Evolutionary conservation across 352 stramenopile genomes (phyloP), one percentile per base, ranked within the genome.

Genomic region (Pythium insidiosum): DNA sequence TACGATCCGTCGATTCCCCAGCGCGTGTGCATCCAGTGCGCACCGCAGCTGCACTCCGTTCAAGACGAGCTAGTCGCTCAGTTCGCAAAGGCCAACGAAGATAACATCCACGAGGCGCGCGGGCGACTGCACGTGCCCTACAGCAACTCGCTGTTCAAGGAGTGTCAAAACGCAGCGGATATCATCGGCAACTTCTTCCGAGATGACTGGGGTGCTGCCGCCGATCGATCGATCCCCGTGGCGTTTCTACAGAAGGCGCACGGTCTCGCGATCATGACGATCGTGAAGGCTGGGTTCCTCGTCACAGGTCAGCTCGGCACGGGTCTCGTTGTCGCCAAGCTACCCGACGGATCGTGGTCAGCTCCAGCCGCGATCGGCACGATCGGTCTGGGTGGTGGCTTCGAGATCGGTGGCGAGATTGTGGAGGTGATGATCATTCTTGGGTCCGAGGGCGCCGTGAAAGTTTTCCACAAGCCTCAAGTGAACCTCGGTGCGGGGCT

Each of bases 391-490:
- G 74, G 78, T 20, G 66, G 63, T 63, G 87, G 88, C 49, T 84
- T 84, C 29, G 59, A 96, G 35, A 58, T 96, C 34, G 87, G 88
- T 22, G 81, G 85, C 16, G 83, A 96, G 60, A 22, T 96, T 4
- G 81, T 87, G 0, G 87, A 97, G 60, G 74, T 96, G 21, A 77
- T 96, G 35, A 94, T 97, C 61, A 73, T 96, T 36, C 64, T 96
- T 2, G 94, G 93, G 48, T 94, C 73, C 1, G 78, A 95, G 40
- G 68, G 69, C 19, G 79, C 87, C 5, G 82, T 97, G 1, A 69
- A 92, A 42, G 64, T 95, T 19, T 88, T 96, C 47, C 73, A 87
- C 61, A 66, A 84, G 69, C 58, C 73, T 47, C 62, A 85, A 38
- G 55, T 96, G 15, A 88, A 95, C 50, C 58, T 97, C 1, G 88